These are phyloP conservation scores for Crithidia bombi DNA, from an alignment of 208 protist genomes.

Conservation along the genomic window DNA sequence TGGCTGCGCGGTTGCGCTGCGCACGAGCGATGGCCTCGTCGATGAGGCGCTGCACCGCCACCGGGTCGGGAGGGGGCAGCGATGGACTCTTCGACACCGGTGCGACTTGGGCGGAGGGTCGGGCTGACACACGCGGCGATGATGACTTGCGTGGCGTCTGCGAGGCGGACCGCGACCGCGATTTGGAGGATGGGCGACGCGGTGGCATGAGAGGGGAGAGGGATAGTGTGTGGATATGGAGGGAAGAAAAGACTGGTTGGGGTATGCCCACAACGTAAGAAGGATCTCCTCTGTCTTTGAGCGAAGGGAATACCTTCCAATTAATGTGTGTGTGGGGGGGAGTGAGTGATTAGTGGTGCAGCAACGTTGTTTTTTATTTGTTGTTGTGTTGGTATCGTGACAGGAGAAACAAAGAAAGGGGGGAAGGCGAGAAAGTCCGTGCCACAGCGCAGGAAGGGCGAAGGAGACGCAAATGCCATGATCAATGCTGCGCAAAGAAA, in stretches of 20 bases:
- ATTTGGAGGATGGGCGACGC: conserved; percentile 32
- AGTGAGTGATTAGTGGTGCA: no score
- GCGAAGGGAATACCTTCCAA: no score
- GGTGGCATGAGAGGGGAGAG: conserved; percentile 31
- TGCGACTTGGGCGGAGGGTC: conserved; percentile 13
- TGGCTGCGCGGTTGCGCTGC: conserved; percentile 25
- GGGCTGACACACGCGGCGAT: conserved; percentile 15
- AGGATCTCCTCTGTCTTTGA: no score
- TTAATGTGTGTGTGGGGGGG: no score
- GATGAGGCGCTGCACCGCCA: conserved; percentile 71
- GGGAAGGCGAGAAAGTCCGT: no score
- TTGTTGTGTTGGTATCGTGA: no score
- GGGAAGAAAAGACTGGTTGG: conserved; percentile 11
- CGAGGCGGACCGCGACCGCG: conserved; percentile 36
- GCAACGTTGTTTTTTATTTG: no score
- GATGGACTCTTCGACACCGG: conserved; percentile 18
- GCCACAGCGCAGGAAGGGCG: no score
- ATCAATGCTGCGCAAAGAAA: no score
- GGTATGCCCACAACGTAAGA: no score
- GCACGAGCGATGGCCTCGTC: conserved; percentile 72
- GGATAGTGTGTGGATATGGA: background rate
- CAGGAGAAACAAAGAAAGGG: no score
- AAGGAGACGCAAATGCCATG: no score
- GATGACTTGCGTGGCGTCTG: conserved; percentile 3
- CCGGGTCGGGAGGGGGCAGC: conserved; percentile 53